Base-by-base conservation (phyloP, 176 grass and related monocot species). In the Triticum monococcum region DNA sequence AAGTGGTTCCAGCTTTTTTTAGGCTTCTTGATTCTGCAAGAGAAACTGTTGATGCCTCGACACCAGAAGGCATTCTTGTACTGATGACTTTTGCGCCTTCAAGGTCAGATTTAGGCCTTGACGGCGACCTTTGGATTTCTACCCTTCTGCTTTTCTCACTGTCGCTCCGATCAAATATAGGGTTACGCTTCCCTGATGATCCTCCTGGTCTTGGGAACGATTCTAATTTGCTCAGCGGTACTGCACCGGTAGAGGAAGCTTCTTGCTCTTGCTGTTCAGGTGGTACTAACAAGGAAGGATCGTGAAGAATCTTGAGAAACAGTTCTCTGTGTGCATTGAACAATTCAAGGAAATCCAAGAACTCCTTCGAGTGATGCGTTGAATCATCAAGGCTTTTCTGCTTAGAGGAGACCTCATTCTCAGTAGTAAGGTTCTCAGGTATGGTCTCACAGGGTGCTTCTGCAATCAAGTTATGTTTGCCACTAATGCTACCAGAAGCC, bases 251-350 rank as follows among this genome's bases (percentile, higher is more conserved):
- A 30, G 93, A 88, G 73, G 78, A 87, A 91, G 85, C 85, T 63
- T 81, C 60, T 86, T 94, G 84, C 26, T 69, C 82, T 77, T 83
- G 87, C 6, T 85, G 78, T 80, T 89, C 77, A 62, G 67, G 5
- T 79, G 83, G 18, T 64, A 64, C 77, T 81, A 92, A 30, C 13
- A 88, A 80, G 45, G 87, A 82, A 84, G 93, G 93, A 76, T 95
- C 90, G 20, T 92, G 86, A 13, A 95, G 86, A 77, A 95, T 87
- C 84, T 91, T 95, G 12, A 95, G 32, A 77, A 95, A 91, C 54
- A 95, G 83, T 59, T 95, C 93, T 72, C 78, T 86, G 31, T 95
- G 89, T 52, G 80, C 88, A 71, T 83, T 87, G 67, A 95, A 90
- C 40, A 90, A 22, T 70, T 92, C 80, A 48, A 95, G 78, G 33